These are phyloP conservation scores for Hypoxylon sp. DNA, from an alignment of 2,329 filamentous ascomycete species.

Conservation along the genomic window DNA sequence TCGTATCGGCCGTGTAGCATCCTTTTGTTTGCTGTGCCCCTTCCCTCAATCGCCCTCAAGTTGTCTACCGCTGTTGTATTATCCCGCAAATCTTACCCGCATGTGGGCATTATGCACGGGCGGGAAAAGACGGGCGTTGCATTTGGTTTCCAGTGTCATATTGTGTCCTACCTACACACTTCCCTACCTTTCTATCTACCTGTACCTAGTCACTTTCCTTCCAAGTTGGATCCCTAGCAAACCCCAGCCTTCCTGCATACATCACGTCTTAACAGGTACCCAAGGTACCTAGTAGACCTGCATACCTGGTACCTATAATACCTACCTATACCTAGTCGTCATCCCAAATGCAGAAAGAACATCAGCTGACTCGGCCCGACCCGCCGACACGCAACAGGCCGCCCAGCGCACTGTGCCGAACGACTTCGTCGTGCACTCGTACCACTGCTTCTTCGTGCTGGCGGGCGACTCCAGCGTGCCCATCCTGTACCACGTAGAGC, in stretches of 20 bases:
- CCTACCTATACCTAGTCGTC: no score
- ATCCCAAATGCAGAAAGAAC: not conserved
- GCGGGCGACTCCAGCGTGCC: constrained; percentile 88
- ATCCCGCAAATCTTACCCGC: constrained; percentile 20
- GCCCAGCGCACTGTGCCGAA: constrained; percentile 88
- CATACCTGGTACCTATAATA: not conserved
- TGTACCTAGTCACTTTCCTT: not conserved
- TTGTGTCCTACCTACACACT: not conserved
- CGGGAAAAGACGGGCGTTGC: constrained; percentile 27
- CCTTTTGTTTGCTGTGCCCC: constrained; percentile 1
- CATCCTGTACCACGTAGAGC: constrained; percentile 94
- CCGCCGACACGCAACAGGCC: constrained; percentile 63
- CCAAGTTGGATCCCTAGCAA: not conserved
- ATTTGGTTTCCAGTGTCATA: not conserved
- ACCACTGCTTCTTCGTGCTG: constrained; percentile 99
- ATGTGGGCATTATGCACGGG: constrained; percentile 24
- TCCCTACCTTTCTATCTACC: not conserved
- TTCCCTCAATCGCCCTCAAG: not conserved
- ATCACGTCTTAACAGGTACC: not conserved
- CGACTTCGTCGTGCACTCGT: constrained; percentile 89
- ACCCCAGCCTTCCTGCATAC: not conserved
- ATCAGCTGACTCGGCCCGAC: constrained; percentile 29
- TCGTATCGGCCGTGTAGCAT: constrained; percentile 1
- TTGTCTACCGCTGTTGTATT: constrained; percentile 5
- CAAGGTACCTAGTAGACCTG: not conserved